Evolutionary conservation across 2,329 filamentous ascomycete species (phyloP).

Genomic region (Ophiostoma novo-ulmi): DNA sequence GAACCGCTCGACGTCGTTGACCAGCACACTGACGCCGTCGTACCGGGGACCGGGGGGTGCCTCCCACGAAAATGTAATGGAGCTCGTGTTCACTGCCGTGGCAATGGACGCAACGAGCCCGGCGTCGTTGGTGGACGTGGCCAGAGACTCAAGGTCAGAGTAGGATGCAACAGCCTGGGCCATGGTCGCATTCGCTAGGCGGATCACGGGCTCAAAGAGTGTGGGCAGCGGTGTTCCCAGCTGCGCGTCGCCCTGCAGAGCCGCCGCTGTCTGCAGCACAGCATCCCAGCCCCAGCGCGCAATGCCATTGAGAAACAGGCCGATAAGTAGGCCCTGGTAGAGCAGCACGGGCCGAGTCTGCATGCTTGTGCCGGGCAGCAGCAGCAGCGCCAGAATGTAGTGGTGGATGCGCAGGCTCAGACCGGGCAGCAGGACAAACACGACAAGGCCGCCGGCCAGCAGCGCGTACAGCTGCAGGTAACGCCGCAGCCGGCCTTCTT

Average conservation of each 20-base stretch:
- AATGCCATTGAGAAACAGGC: slow-evolving; percentile 89
- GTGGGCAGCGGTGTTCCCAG: slow-evolving; percentile 57
- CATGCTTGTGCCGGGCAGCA: slow-evolving; percentile 82
- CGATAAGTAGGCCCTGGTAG: slow-evolving; percentile 84
- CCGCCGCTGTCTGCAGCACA: slow-evolving; percentile 74
- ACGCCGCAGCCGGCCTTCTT: slow-evolving; percentile 72
- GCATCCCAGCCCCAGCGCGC: slow-evolving; percentile 91
- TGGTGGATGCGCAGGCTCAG: slow-evolving; percentile 88
- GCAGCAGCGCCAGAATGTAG: slow-evolving; percentile 81
- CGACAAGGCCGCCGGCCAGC: slow-evolving; percentile 60
- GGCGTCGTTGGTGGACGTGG: not conserved
- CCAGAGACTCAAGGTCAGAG: not conserved
- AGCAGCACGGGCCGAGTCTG: slow-evolving; percentile 79
- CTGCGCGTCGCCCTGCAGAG: slow-evolving; percentile 64
- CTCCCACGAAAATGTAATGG: slow-evolving; percentile 58
- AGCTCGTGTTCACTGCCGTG: slow-evolving; percentile 47
- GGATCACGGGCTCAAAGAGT: slow-evolving; percentile 46
- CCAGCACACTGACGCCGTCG: slow-evolving; percentile 72
- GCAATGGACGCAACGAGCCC: not conserved
- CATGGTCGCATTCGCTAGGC: slow-evolving; percentile 30
- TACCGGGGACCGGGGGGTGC: slow-evolving; percentile 48
- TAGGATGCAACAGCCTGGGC: slow-evolving; percentile 24
- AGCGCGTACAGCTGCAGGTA: slow-evolving; percentile 74
- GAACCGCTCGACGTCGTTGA: slow-evolving; percentile 81
- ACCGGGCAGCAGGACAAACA: slow-evolving; percentile 66